A percentile compares a stretch with the other conserved stretches of the same genome.
Evolutionary conservation across 2,329 filamentous ascomycete genomes (phyloP).

Genomic region (Podosphaera xanthii): DNA sequence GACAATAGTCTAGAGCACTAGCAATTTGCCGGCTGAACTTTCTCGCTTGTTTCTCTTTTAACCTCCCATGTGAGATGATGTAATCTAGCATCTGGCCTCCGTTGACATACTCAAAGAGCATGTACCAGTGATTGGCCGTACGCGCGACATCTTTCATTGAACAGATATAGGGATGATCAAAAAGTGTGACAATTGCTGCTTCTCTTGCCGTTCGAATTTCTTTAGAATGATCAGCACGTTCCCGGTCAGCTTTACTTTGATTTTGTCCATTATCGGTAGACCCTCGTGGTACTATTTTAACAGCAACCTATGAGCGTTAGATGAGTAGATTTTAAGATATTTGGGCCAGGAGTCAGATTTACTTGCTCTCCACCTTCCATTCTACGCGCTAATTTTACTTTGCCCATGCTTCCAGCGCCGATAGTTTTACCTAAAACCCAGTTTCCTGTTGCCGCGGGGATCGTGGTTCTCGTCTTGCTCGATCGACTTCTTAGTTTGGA

Average conservation of each 20-base stretch:
- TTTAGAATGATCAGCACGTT: slow-evolving; percentile 86
- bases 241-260: slow-evolving; percentile 46
- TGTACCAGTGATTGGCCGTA: slow-evolving; percentile 98
- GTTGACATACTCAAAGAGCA: slow-evolving; percentile 98
- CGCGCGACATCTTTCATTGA: slow-evolving; percentile 86
- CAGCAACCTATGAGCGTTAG: slow-evolving; percentile 44
- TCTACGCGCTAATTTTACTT: slow-evolving; percentile 88
- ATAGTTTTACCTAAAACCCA: slow-evolving; percentile 95
- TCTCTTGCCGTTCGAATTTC: slow-evolving; percentile 88
- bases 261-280: slow-evolving; percentile 59
- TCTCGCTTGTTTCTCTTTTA: slow-evolving; percentile 94
- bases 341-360: slow-evolving; percentile 3
- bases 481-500: slow-evolving; percentile 26
- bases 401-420: slow-evolving; percentile 94
- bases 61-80: slow-evolving; percentile 90
- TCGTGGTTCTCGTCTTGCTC: slow-evolving; percentile 49
- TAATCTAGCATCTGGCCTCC: slow-evolving; percentile 99
- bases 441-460: slow-evolving; percentile 73
- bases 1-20: slow-evolving; percentile 89
- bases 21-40: slow-evolving; percentile 97
- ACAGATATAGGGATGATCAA: slow-evolving; percentile 90
- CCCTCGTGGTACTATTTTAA: slow-evolving; percentile 87
- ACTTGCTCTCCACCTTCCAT: slow-evolving; percentile 81
- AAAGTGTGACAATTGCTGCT: slow-evolving; percentile 82
- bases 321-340: slow-evolving; percentile 6